phyloP scores from a whole-genome alignment of 345 rosid genomes.

The Euclidium syriacum region DNA sequence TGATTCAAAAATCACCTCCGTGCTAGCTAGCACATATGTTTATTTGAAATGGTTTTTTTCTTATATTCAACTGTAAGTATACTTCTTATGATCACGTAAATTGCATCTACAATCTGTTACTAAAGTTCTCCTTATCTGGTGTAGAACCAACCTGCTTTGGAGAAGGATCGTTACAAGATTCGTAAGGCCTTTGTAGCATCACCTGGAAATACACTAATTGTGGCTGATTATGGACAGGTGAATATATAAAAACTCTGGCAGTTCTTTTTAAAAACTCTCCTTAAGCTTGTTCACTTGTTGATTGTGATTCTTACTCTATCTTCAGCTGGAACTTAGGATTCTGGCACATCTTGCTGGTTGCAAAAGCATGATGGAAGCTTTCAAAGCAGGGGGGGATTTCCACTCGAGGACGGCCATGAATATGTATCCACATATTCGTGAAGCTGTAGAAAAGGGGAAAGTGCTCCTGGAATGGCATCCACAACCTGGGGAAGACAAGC shows the following conservation, averaged over 20 bases:
- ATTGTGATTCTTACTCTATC: not conserved
- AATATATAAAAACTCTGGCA: not conserved
- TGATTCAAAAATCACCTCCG: not conserved
- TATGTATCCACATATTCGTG: slow-evolving; percentile 88
- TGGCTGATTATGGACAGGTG: slow-evolving; percentile 99
- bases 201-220: slow-evolving; percentile 93
- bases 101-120: not conserved
- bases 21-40: not conserved
- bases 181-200: slow-evolving; percentile 91
- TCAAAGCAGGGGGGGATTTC: slow-evolving; percentile 95
- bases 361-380: slow-evolving; percentile 95
- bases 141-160: slow-evolving; percentile 98
- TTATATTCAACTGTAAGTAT: not conserved
- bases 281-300: not conserved
- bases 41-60: not conserved
- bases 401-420: slow-evolving; percentile 98
- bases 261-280: not conserved
- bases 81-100: not conserved
- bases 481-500: slow-evolving; percentile 84
- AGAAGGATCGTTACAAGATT: slow-evolving; percentile 97
- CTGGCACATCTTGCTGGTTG: slow-evolving; percentile 93
- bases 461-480: slow-evolving; percentile 96
- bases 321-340: slow-evolving; percentile 94
- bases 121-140: not conserved
- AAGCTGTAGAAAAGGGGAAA: slow-evolving; percentile 63